These are phyloP conservation scores for Yueomyces sinensis DNA, from an alignment of 805 yeast genomes.

Conservation along the genomic window DNA sequence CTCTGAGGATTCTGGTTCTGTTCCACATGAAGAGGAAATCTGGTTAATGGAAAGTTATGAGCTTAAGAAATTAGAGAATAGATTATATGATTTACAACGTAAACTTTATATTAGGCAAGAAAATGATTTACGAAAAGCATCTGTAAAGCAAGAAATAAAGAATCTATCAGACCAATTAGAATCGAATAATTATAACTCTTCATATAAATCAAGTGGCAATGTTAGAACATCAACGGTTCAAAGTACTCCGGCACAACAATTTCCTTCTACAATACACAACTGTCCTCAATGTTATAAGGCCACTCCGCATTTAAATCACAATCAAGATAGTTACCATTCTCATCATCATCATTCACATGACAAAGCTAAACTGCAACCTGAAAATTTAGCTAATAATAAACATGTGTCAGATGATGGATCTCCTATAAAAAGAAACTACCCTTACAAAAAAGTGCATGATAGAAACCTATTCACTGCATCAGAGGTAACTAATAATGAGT, in stretches of 20 bases:
- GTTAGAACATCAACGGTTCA: neutral
- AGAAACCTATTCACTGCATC: no score
- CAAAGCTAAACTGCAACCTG: no score
- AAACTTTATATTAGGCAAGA: conserved; percentile 24
- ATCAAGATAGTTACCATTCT: neutral
- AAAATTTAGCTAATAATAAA: no score
- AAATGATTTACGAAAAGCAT: conserved; percentile 23
- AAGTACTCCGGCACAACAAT: neutral
- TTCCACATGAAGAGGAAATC: conserved; percentile 24
- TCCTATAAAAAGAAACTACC: no score
- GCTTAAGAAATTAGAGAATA: conserved; percentile 21
- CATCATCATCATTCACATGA: neutral
- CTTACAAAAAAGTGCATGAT: no score
- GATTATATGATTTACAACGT: conserved; percentile 21
- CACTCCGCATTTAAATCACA: neutral
- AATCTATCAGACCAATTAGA: conserved; percentile 17
- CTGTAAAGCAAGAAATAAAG: conserved; percentile 20
- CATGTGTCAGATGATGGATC: no score
- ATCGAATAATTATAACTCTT: neutral
- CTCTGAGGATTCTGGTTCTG: neutral
- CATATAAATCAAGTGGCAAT: no score
- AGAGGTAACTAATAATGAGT: no score
- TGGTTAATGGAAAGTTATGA: conserved; percentile 24
- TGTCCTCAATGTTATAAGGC: neutral
- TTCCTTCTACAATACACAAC: neutral